Percentiles rank a stretch among this genome's conserved stretches.
phyloP scores from a whole-genome alignment of 306 rosid species.

The Cicer yamashitae region DNA sequence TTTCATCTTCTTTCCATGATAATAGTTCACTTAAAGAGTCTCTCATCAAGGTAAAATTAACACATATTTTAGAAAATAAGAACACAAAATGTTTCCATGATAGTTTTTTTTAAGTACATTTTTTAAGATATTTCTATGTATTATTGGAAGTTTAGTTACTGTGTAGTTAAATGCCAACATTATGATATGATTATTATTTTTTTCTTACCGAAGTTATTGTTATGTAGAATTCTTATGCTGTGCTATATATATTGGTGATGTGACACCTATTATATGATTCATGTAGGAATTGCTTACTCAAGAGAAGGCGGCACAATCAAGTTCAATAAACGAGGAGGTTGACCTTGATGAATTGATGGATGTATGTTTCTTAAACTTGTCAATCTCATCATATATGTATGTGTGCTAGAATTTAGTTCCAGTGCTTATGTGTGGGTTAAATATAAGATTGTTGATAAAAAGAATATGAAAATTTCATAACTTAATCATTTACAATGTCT shows the following conservation, averaged over 20 bases:
- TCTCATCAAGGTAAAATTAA: too few species aligned
- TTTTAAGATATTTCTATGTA: background rate
- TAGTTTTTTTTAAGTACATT: background rate
- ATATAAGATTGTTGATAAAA: background rate
- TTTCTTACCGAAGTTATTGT: slow-evolving; percentile 3
- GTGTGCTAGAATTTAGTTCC: background rate
- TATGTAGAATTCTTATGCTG: slow-evolving; percentile 20
- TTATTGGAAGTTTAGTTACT: background rate
- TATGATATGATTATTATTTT: background rate
- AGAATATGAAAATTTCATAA: background rate
- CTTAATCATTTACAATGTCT: background rate
- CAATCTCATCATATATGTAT: slow-evolving; percentile 33
- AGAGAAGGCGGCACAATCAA: slow-evolving; percentile 61
- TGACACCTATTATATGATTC: slow-evolving; percentile 41
- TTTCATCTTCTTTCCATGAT: too few species aligned
- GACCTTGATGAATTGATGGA: slow-evolving; percentile 97
- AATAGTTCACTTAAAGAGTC: too few species aligned
- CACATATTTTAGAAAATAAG: too few species aligned
- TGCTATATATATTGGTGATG: background rate
- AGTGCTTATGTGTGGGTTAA: background rate
- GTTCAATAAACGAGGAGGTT: slow-evolving; percentile 74
- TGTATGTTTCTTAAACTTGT: slow-evolving; percentile 58
- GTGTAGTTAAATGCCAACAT: slow-evolving; percentile 5
- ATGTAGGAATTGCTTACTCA: slow-evolving; percentile 71
- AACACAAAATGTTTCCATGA: too few species aligned